Percentiles rank a stretch among this genome's conserved stretches.
Evolutionary conservation across 129 eudicot species (phyloP).

Genomic region (Flaveria ramosissima): DNA sequence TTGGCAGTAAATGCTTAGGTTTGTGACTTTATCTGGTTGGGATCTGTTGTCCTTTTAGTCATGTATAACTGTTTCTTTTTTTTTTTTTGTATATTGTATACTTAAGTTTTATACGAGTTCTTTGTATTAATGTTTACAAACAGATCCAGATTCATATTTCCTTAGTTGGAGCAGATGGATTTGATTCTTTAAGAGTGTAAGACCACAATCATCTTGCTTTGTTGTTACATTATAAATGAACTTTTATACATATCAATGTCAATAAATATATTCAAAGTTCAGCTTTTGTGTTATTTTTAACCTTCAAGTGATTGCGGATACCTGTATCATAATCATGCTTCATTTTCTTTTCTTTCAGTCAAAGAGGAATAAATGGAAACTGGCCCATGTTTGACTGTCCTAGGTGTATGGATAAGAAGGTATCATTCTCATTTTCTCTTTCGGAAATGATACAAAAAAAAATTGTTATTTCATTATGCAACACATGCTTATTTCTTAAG

Average conservation of each 20-base stretch:
- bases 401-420: conserved; percentile 44
- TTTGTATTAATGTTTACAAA: conserved; percentile 18
- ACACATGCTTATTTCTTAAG: background rate
- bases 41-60: background rate
- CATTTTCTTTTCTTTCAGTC: conserved; percentile 38
- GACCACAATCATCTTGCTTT: conserved; percentile 10
- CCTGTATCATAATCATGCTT: conserved; percentile 19
- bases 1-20: background rate
- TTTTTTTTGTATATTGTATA: background rate
- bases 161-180: conserved; percentile 32
- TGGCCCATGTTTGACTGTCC: conserved; percentile 54
- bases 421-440: conserved; percentile 17
- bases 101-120: background rate
- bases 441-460: background rate
- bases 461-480: background rate
- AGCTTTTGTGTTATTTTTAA: background rate
- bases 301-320: background rate
- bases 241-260: background rate
- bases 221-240: background rate
- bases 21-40: background rate
- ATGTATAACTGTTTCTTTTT: background rate
- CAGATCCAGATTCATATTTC: conserved; percentile 39
- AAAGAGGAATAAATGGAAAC: conserved; percentile 28
- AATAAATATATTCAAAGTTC: background rate
- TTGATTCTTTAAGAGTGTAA: conserved; percentile 37